Evolutionary conservation across 805 yeast species (phyloP), one percentile per base, ranked within the genome.

Genomic region (Teunomyces pallodes): DNA sequence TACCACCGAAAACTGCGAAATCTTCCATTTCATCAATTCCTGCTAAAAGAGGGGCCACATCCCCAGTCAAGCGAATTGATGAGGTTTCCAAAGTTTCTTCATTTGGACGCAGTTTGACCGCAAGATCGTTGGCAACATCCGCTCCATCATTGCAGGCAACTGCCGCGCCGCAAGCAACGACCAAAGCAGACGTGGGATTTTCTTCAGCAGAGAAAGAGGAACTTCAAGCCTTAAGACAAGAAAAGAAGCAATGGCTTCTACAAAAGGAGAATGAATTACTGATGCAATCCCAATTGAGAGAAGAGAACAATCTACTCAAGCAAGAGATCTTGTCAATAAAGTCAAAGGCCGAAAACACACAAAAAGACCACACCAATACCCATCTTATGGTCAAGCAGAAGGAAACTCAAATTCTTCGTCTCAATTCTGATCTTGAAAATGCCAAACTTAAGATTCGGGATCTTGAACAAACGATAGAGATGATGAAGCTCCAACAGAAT

Each of bases 21-120:
- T 31, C 54, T 20, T 44, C 57, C 2, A 60, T 75, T 1, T 59
- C 72, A 4, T 62, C 68, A 2, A 67, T 85, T 14, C 91, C 91
- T 3, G 74, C 86, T 2, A 86, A 86, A 56, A 72, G 94, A 51
- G 76, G 79, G 0, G 87, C 92, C 0, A 72, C 87, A 0, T 86
- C 91, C 0, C 92, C 92, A 0, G 74, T 82, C 31, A 84, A 82
- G 56, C 63, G 77, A 36, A 61, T 61, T 1, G 61, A 75, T 55
- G 54, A 62, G 54, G 40, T 47, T 2, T 52, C 59, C 13, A 72
- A 65, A 47, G 57, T 59, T 5, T 59, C 71, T 33, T 24, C 64
- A 16, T 54, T 49, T 44, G 66, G 69, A n/a, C 67, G 74, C 38
- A 66, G 78, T 1, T 59, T 76, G 27, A 70, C 80, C 0, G 76